phyloP scores from a whole-genome alignment of 345 rosid species.

The Fremontodendron californicum region DNA sequence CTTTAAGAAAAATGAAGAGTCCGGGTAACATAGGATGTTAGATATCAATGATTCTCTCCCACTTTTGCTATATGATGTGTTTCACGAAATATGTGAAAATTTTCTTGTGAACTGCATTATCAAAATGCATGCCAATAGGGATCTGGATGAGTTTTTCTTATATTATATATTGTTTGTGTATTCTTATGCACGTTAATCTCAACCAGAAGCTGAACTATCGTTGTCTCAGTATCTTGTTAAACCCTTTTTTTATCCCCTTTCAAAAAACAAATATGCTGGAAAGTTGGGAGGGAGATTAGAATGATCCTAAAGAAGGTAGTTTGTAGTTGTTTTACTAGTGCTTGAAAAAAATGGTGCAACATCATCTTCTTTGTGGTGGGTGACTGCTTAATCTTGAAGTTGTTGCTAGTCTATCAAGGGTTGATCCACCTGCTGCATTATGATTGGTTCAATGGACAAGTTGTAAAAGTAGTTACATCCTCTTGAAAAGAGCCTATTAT shows the following conservation, averaged over 20 bases:
- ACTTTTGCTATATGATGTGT: background rate
- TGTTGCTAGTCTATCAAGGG: slow-evolving; percentile 11
- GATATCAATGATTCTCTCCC: slow-evolving; percentile 9
- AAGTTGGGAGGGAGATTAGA: background rate
- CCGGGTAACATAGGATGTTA: no score
- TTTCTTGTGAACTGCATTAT: background rate
- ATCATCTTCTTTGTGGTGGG: slow-evolving; percentile 12
- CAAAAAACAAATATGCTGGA: background rate
- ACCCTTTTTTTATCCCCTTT: background rate
- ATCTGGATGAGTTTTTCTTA: slow-evolving; percentile 1
- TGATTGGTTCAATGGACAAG: background rate
- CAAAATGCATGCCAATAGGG: background rate
- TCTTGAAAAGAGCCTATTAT: background rate
- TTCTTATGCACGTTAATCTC: background rate
- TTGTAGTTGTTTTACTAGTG: background rate
- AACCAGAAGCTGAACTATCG: background rate
- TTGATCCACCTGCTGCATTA: background rate
- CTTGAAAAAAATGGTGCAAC: background rate
- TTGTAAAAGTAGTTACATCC: slow-evolving; percentile 5
- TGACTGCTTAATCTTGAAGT: slow-evolving; percentile 15
- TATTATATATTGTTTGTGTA: background rate
- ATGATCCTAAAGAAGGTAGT: slow-evolving; percentile 10
- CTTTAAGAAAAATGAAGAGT: no score
- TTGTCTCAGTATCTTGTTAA: background rate
- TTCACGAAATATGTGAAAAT: background rate